phyloP scores from a whole-genome alignment of 164 flowering plant species.

The Tetracentron sinense region DNA sequence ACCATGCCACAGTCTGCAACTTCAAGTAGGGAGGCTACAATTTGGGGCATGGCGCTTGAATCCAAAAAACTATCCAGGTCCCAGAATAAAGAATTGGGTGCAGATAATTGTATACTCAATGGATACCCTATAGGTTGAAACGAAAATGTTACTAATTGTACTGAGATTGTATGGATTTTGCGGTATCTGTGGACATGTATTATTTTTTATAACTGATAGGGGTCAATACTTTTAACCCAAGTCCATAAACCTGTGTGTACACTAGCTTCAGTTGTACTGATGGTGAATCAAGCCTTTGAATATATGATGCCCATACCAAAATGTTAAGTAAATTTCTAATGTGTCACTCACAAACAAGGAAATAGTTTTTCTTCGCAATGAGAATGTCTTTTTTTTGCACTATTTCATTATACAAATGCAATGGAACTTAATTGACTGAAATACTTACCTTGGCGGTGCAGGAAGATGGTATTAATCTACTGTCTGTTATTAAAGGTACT shows the following conservation, averaged over 20 bases:
- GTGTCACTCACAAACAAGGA: not conserved
- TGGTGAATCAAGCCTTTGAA: too few species aligned
- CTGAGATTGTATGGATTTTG: too few species aligned
- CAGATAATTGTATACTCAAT: too few species aligned
- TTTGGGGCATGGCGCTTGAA: not conserved
- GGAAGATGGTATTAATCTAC: constrained; percentile 81
- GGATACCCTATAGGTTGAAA: too few species aligned
- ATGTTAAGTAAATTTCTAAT: not conserved
- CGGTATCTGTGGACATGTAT: too few species aligned
- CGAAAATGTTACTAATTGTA: too few species aligned
- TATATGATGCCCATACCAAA: not conserved
- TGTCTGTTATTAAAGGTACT: constrained; percentile 74
- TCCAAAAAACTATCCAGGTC: not conserved
- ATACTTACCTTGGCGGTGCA: constrained; percentile 32
- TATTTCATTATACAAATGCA: not conserved
- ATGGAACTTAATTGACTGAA: constrained; percentile 4
- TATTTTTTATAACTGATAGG: too few species aligned
- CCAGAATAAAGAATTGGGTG: not conserved
- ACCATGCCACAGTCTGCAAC: not conserved
- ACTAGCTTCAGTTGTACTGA: too few species aligned
- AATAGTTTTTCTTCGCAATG: too few species aligned
- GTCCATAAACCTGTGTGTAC: too few species aligned
- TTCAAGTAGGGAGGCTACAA: not conserved
- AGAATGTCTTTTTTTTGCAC: not conserved
- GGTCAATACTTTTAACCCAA: too few species aligned